Conservation (phyloP, 495 filamentous ascomycete species). For the Cercophora scortea region DNA sequence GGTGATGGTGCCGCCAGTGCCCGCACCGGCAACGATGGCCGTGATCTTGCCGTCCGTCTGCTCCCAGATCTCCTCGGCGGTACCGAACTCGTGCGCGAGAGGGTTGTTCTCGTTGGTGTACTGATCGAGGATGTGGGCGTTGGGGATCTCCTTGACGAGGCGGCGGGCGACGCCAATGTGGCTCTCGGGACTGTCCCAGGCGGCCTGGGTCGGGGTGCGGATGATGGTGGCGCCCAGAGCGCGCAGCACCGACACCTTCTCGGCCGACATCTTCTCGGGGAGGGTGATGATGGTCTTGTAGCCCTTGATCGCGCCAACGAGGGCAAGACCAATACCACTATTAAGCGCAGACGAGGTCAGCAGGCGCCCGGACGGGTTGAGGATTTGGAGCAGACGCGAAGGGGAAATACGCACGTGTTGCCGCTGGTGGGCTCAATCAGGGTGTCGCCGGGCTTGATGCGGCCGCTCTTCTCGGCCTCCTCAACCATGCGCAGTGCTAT, state of each 20-base stretch:
- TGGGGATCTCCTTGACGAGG: constrained; percentile 90
- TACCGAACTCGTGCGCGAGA: constrained; percentile 86
- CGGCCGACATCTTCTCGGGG: constrained; percentile 97
- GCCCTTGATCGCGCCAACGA: constrained; percentile 91
- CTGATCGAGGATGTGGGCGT: constrained; percentile 94
- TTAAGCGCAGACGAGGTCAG: constrained; percentile 4
- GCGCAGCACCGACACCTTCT: constrained; percentile 91
- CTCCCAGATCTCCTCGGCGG: constrained; percentile 91
- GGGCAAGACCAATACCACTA: constrained; percentile 86
- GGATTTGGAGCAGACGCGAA: constrained; percentile 2
- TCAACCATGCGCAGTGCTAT: constrained; percentile 98
- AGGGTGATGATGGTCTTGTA: constrained; percentile 99
- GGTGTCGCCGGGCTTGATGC: constrained; percentile 95
- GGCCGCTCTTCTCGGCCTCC: constrained; percentile 79
- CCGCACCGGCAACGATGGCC: constrained; percentile 83
- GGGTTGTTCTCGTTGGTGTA: constrained; percentile 92
- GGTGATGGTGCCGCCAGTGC: constrained; percentile 92
- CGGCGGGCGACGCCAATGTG: constrained; percentile 92
- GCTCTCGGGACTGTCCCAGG: constrained; percentile 87
- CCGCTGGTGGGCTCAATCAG: constrained; percentile 97
- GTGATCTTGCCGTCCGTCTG: constrained; percentile 83
- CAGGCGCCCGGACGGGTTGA: neutral
- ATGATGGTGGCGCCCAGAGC: constrained; percentile 96
- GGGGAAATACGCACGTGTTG: constrained; percentile 62
- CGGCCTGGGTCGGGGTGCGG: constrained; percentile 91